Evolutionary conservation across 768 basidiomycete species (phyloP).

Genomic region (Naematelia aurantialba): DNA sequence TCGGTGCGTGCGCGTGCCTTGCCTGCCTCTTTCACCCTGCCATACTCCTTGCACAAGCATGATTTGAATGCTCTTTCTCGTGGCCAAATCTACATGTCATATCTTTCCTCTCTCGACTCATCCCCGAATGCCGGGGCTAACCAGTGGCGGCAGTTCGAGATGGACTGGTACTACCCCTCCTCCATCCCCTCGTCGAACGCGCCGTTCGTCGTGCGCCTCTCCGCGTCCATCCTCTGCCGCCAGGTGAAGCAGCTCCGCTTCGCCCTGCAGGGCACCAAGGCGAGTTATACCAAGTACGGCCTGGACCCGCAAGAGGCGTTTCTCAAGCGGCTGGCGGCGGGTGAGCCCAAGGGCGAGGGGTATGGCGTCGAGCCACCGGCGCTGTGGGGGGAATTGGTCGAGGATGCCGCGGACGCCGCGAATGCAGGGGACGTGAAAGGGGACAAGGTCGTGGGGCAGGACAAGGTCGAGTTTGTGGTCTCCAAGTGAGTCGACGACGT

Average conservation of each 20-base stretch:
- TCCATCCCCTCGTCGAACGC: conserved; percentile 20
- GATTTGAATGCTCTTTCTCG: no score
- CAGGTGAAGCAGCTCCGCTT: conserved; percentile 66
- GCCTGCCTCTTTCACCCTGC: conserved; percentile 30
- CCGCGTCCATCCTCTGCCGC: conserved; percentile 67
- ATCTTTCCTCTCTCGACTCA: no score
- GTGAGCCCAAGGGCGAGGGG: conserved; percentile 2
- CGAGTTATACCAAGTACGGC: conserved; percentile 70
- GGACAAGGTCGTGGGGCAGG: not conserved
- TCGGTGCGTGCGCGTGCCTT: conserved; percentile 32
- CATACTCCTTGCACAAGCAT: no score
- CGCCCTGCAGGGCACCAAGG: conserved; percentile 66
- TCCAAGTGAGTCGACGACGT: not conserved
- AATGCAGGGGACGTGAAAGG: conserved; percentile 7
- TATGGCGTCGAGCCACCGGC: conserved; percentile 19
- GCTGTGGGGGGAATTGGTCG: conserved; percentile 52
- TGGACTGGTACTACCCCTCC: conserved; percentile 44
- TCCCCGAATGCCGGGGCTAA: no score
- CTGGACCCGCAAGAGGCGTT: conserved; percentile 76
- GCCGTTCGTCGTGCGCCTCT: conserved; percentile 65
- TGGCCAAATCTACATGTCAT: no score
- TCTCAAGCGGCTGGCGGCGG: conserved; percentile 54
- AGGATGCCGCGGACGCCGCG: conserved; percentile 53
- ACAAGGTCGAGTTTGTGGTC: conserved; percentile 4
- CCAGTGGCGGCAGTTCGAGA: conserved; percentile 47